Evolutionary conservation across 305 asterid genomes (phyloP).

Genomic region (Rubia tinctorum): DNA sequence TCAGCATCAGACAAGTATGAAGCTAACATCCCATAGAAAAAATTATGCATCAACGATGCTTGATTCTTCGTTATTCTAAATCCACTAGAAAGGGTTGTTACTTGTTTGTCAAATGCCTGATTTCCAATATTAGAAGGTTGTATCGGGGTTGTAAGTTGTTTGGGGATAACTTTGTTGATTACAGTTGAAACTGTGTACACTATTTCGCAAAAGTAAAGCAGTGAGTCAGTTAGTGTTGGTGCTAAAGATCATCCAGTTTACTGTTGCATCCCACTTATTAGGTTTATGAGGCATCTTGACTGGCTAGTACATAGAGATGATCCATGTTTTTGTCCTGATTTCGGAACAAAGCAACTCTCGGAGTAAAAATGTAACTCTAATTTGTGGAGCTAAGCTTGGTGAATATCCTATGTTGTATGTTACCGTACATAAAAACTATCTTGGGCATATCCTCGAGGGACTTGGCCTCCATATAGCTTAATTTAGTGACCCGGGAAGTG

Average conservation of each 20-base stretch:
- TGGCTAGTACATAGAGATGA: neutral
- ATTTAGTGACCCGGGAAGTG: neutral
- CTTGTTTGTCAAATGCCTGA: neutral
- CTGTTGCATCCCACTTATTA: neutral
- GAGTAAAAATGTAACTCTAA: neutral
- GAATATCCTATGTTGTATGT: neutral
- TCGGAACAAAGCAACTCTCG: neutral
- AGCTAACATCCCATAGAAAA: neutral
- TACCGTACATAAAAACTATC: neutral
- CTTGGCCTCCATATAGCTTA: neutral
- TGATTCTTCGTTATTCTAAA: neutral
- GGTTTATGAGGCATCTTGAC: slow-evolving; percentile 1
- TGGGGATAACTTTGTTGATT: neutral
- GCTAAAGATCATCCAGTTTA: neutral
- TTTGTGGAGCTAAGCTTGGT: neutral
- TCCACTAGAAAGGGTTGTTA: neutral
- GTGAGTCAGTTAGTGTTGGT: neutral
- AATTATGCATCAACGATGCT: neutral
- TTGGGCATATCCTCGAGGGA: neutral
- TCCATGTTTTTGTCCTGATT: neutral
- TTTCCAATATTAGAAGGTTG: neutral
- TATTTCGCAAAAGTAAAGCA: neutral
- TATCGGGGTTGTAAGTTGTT: neutral
- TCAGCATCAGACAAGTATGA: neutral
- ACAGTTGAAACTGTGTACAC: neutral